These are phyloP conservation scores for Vicia sativa DNA, from an alignment of 306 rosid genomes.

Conservation along the genomic window DNA sequence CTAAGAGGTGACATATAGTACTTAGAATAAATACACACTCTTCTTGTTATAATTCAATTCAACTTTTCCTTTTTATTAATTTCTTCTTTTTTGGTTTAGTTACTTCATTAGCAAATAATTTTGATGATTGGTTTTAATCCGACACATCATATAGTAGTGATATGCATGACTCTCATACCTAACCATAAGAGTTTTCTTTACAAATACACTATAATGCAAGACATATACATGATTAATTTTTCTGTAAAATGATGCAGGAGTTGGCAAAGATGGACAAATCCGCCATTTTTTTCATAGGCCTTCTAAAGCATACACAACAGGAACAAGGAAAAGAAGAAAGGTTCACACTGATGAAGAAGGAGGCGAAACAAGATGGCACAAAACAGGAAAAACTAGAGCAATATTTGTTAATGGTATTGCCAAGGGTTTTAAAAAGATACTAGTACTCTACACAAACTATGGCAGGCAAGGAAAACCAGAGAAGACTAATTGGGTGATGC, in stretches of 20 bases:
- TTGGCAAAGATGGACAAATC: constrained; percentile 78
- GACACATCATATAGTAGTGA: background rate
- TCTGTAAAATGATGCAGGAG: constrained; percentile 57
- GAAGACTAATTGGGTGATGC: constrained; percentile 96
- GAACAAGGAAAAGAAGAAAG: constrained; percentile 87
- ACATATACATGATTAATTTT: background rate
- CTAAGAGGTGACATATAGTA: too few species aligned
- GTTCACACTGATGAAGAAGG: constrained; percentile 83
- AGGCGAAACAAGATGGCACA: constrained; percentile 95
- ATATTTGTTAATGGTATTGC: constrained; percentile 43
- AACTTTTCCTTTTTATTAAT: too few species aligned
- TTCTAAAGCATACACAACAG: constrained; percentile 92
- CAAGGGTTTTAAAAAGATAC: constrained; percentile 86
- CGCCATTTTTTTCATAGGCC: constrained; percentile 93
- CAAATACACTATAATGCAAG: background rate
- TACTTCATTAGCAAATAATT: too few species aligned
- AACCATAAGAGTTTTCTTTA: background rate
- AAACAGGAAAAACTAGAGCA: constrained; percentile 91
- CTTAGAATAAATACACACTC: too few species aligned
- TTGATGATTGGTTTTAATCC: too few species aligned
- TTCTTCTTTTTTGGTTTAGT: too few species aligned
- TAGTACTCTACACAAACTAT: constrained; percentile 89
- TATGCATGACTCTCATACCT: background rate
- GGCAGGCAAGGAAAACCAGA: constrained; percentile 75
- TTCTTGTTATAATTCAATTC: too few species aligned